phyloP scores from a whole-genome alignment of 768 basidiomycete species.

The Psilocybe sp. region DNA sequence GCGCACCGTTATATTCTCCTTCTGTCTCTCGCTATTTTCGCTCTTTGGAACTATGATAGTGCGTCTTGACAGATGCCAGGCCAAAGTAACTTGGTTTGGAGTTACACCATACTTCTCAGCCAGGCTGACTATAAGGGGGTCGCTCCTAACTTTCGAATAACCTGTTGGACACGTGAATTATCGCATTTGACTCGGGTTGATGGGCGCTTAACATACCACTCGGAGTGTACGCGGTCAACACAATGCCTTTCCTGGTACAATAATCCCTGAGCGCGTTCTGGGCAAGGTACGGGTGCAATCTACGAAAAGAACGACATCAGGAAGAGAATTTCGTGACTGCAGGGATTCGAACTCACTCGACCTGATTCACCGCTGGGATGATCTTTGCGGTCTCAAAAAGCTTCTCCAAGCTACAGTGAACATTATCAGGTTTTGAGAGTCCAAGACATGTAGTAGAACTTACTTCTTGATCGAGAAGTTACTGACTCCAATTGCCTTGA shows the following conservation, averaged over 20 bases:
- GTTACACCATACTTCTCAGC: conserved; percentile 46
- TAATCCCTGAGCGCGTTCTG: conserved; percentile 46
- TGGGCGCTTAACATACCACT: conserved; percentile 26
- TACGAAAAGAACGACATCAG: conserved; percentile 12
- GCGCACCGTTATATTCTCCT: conserved; percentile 46
- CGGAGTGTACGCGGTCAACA: conserved; percentile 47
- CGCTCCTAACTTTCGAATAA: conserved; percentile 39
- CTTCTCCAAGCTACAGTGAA: conserved; percentile 29
- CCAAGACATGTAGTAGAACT: not conserved
- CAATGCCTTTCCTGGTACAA: conserved; percentile 47
- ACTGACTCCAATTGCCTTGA: conserved; percentile 53
- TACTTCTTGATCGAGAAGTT: conserved; percentile 61
- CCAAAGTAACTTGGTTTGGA: conserved; percentile 46
- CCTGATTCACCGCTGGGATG: conserved; percentile 45
- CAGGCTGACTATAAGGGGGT: conserved; percentile 41
- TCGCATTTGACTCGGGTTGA: not conserved
- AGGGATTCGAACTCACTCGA: conserved; percentile 33
- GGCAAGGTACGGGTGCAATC: conserved; percentile 49
- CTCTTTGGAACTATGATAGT: conserved; percentile 47
- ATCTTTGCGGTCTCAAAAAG: conserved; percentile 40
- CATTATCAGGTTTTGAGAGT: not conserved
- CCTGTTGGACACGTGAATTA: conserved; percentile 21
- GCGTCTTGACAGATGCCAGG: conserved; percentile 49
- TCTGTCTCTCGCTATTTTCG: conserved; percentile 41
- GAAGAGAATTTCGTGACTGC: too few relatives aligned